Base-by-base conservation (phyloP, 176 grass and related monocot species). In the Lolium perenne region DNA sequence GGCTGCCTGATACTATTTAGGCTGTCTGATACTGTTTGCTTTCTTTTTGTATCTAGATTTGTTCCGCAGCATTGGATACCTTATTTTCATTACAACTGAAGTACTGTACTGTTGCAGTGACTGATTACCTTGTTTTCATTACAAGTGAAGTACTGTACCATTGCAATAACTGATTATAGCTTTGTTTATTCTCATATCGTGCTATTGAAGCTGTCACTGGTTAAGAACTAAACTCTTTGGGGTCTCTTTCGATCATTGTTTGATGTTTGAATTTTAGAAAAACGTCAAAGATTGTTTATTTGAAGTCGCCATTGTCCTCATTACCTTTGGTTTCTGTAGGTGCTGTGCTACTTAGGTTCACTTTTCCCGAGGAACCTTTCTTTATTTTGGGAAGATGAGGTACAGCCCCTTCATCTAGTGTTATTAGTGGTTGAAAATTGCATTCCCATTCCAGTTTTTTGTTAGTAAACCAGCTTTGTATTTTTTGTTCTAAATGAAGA, bases 381-480 rank as follows among this genome's bases (percentile, higher is more conserved):
- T 82, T 88, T 94, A 80, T 93, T 98, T 85, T 95, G 86, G 93
- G 93, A 98, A 93, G 96, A 98, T 89, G 96, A 98, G 96, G 96
- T 98, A 98, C 89, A 86, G 9, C 79, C 75, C 83, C 62, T 81
- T 45, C 9, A 62, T 77, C 46, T 38, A 63, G 18, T 83, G 7
- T 82, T 89, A 29, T 84, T 60, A 84, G 73, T 41, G 54, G 58
- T 87, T 82, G 41, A 67, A 82, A 14, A 69, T 40, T 85, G 59
- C 79, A 85, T 87, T 35, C 5, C 18, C 38, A 45, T 79, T 70
- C 17, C 26, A 66, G 12, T 53, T 72, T 76, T 87, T 45, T 65
- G 18, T 77, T 41, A 62, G 11, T 70, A 45, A 74, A 20, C 14
- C 45, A 57, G 82, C 23, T 86, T 90, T 21, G 38, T 11, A 66